Conservation (phyloP, 441 rosid species). For the Arabidopsis hybrid region DNA sequence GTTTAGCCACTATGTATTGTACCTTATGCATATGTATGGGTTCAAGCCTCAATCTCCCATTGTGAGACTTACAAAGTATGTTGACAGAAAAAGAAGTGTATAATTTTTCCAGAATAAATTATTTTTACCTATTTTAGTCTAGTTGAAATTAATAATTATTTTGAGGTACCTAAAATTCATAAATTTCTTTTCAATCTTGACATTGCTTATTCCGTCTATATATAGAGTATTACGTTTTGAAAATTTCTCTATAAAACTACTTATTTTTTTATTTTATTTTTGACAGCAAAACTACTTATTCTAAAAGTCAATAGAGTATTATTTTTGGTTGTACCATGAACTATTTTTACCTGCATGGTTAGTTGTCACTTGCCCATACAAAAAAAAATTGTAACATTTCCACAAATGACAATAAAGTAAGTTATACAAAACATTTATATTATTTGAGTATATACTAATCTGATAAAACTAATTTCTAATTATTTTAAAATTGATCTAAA, state of each 20-base stretch:
- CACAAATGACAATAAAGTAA: neutral
- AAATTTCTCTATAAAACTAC: neutral
- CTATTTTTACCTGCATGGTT: conserved; percentile 2
- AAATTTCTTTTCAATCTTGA: neutral
- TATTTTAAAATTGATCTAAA: neutral
- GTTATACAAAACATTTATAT: neutral
- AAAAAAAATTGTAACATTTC: neutral
- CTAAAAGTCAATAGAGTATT: neutral
- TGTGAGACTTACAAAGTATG: neutral
- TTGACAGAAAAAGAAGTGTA: neutral
- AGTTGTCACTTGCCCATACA: conserved; percentile 5
- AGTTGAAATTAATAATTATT: neutral
- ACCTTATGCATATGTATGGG: neutral
- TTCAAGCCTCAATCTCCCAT: neutral
- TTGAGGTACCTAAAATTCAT: conserved; percentile 4
- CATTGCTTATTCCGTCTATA: neutral
- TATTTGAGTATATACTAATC: neutral
- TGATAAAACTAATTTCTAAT: neutral
- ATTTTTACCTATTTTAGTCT: neutral
- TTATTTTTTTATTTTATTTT: too few species aligned
- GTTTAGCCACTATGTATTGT: conserved; percentile 6
- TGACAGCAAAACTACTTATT: neutral
- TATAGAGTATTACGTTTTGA: neutral
- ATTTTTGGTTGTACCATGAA: neutral
- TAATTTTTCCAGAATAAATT: neutral